These are phyloP conservation scores for Fusarium duplospermum DNA, from an alignment of 2,329 filamentous ascomycete genomes.

Conservation along the genomic window DNA sequence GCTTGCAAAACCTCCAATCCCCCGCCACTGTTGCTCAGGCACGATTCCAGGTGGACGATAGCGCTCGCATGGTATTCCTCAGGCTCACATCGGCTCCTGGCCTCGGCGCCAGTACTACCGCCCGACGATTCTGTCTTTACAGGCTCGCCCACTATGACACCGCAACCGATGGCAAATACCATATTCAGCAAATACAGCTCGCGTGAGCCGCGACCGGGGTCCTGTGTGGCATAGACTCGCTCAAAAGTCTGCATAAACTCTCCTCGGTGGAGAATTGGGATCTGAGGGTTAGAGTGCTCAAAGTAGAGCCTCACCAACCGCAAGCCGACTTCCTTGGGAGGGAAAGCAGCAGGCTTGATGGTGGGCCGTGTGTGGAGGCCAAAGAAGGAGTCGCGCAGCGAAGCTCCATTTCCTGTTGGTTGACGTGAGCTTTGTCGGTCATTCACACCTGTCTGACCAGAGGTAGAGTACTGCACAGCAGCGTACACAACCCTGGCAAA, in stretches of 20 bases:
- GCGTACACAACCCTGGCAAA: constrained; percentile 96
- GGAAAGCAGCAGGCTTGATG: constrained; percentile 87
- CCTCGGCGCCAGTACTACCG: constrained; percentile 44
- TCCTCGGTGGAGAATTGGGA: constrained; percentile 87
- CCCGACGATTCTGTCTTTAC: constrained; percentile 60
- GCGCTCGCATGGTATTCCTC: constrained; percentile 97
- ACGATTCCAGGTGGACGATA: constrained; percentile 90
- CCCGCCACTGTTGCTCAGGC: constrained; percentile 86
- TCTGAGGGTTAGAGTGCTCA: constrained; percentile 95
- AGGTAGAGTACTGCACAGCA: constrained; percentile 81
- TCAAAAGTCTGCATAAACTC: constrained; percentile 94
- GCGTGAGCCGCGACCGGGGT: constrained; percentile 75
- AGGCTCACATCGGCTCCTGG: constrained; percentile 71
- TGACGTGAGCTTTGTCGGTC: constrained; percentile 43
- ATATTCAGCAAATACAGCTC: constrained; percentile 97
- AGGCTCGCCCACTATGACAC: constrained; percentile 83
- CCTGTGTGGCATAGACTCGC: constrained; percentile 77
- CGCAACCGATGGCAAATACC: constrained; percentile 94
- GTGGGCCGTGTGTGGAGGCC: constrained; percentile 92
- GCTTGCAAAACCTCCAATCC: constrained; percentile 92
- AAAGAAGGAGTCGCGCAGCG: constrained; percentile 96
- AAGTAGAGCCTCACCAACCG: constrained; percentile 88
- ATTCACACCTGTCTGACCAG: constrained; percentile 65
- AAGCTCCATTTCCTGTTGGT: constrained; percentile 66
- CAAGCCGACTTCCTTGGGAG: constrained; percentile 77